Evolutionary conservation across 2,329 filamentous ascomycete species (phyloP).

Genomic region (Proliferodiscus dingleyae): DNA sequence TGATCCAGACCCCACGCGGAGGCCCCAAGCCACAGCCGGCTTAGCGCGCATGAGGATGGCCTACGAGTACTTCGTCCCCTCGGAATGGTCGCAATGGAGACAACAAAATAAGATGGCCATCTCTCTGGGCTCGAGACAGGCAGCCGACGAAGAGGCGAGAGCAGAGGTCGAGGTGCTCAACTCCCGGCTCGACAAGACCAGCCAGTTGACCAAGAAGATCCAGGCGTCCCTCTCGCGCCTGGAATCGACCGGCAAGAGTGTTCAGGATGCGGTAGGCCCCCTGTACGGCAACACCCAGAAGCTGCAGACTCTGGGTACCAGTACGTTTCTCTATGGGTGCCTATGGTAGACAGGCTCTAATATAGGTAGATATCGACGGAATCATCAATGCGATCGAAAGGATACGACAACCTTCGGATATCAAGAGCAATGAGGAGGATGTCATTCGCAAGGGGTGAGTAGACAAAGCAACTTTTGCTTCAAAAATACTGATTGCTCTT

Average conservation of each 20-base stretch:
- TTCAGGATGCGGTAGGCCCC: slow-evolving; percentile 86
- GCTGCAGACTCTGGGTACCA: slow-evolving; percentile 80
- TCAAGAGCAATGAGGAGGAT: slow-evolving; percentile 84
- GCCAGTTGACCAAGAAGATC: slow-evolving; percentile 91
- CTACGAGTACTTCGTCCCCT: too few species aligned
- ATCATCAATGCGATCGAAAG: slow-evolving; percentile 83
- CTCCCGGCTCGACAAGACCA: slow-evolving; percentile 81
- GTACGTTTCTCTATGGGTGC: slow-evolving; percentile 39
- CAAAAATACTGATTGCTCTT: slow-evolving; percentile 16
- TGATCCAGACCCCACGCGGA: too few species aligned
- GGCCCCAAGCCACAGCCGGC: too few species aligned
- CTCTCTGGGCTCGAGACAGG: slow-evolving; percentile 26
- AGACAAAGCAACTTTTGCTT: neutral
- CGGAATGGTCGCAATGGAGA: slow-evolving; percentile 18
- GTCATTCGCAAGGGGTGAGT: slow-evolving; percentile 75
- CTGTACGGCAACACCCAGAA: slow-evolving; percentile 89
- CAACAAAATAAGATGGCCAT: slow-evolving; percentile 28
- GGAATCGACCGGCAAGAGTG: slow-evolving; percentile 82
- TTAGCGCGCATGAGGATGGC: too few species aligned
- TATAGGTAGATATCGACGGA: slow-evolving; percentile 67
- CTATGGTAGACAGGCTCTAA: slow-evolving; percentile 13
- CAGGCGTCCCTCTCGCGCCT: slow-evolving; percentile 79
- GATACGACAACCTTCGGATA: slow-evolving; percentile 84
- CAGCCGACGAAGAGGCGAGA: slow-evolving; percentile 58
- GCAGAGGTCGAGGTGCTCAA: slow-evolving; percentile 68